Percentiles rank a stretch among this genome's conserved stretches.
Conservation (phyloP, 768 basidiomycete genomes). For the Mycena capillaripes region DNA sequence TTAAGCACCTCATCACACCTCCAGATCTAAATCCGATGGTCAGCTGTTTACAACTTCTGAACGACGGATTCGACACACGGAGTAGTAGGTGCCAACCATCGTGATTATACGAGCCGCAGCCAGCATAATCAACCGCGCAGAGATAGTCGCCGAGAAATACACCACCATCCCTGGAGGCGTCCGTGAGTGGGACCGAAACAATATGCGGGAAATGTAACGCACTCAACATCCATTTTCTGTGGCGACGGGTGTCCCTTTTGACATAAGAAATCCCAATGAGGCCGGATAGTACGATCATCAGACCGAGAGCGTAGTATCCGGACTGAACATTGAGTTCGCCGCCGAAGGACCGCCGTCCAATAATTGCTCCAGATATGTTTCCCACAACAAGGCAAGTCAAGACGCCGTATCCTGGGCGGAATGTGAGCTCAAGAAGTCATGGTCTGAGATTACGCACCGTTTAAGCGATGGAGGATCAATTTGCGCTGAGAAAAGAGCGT, state of each 20-base stretch:
- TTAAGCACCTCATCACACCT: constrained; percentile 44
- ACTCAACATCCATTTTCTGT: constrained; percentile 47
- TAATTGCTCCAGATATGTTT: constrained; percentile 38
- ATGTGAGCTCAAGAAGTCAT: background rate
- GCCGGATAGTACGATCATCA: constrained; percentile 36
- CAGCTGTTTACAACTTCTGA: background rate
- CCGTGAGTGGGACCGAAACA: background rate
- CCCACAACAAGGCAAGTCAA: constrained; percentile 36
- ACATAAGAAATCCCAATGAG: constrained; percentile 39
- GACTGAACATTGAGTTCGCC: constrained; percentile 46
- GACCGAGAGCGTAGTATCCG: constrained; percentile 39
- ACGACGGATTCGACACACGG: constrained; percentile 31
- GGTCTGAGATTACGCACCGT: constrained; percentile 25
- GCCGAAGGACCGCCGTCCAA: constrained; percentile 39
- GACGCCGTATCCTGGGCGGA: constrained; percentile 35
- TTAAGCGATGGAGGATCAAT: constrained; percentile 41
- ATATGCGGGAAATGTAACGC: background rate
- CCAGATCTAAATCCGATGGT: constrained; percentile 30
- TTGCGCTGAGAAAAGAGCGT: constrained; percentile 22
- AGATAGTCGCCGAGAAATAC: constrained; percentile 36
- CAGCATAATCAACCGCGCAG: constrained; percentile 38
- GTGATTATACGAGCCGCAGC: constrained; percentile 35
- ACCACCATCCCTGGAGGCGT: constrained; percentile 37
- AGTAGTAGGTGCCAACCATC: constrained; percentile 40
- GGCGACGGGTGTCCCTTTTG: constrained; percentile 40